Base-by-base conservation (phyloP, 2,329 filamentous ascomycete species). In the Alternaria consortialis region DNA sequence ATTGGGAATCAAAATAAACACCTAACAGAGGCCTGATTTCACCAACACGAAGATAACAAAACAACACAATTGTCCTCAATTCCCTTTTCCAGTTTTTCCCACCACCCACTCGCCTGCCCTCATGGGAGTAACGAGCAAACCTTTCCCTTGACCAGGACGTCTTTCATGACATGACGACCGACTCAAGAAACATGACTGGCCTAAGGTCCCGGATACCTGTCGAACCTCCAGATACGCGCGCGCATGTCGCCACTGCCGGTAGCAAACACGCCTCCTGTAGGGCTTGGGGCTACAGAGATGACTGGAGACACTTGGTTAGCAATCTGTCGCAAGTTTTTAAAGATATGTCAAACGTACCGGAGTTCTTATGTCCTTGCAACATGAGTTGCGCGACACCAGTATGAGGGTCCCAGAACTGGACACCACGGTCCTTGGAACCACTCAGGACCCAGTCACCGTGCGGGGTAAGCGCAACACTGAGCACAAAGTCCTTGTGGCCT, bases 361-460 rank as follows among this genome's bases (percentile, higher is more conserved):
- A 97, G 81, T 98, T 98, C 86, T 98, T 98, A 79, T 99, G 95
- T 27, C 95, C 95, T 80, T 98, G 95, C 64, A 99, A 87, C 95
- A 98, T 98, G 78, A 99, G 90, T 81, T 98, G 94, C 1, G 94
- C 96, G 68, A 92, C 90, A 36, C 94, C 95, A 20, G 93, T 97
- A 72, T 90, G 87, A 20, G 95, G 94, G 76, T 99, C 94, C 95
- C 95, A 99, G 85, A 99, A 98, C 77, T 98, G 95, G 23, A 99
- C 95, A 50, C 95, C 94, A 53, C 95, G 88, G 76, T 99, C 95
- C 84, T 99, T 99, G 64, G 93, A 97, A 44, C 95, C 95, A 65
- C 93, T 97, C 80, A 99, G 90, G 58, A 99, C 94, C 95, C 95
- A 99, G 73, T 90, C 88, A 65, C 92, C 91, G 77, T 98, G 94